Percentiles rank a stretch among this genome's conserved stretches.
These are phyloP conservation scores for Hortaea sp. DNA, from an alignment of 2,329 filamentous ascomycete genomes.

Conservation along the genomic window DNA sequence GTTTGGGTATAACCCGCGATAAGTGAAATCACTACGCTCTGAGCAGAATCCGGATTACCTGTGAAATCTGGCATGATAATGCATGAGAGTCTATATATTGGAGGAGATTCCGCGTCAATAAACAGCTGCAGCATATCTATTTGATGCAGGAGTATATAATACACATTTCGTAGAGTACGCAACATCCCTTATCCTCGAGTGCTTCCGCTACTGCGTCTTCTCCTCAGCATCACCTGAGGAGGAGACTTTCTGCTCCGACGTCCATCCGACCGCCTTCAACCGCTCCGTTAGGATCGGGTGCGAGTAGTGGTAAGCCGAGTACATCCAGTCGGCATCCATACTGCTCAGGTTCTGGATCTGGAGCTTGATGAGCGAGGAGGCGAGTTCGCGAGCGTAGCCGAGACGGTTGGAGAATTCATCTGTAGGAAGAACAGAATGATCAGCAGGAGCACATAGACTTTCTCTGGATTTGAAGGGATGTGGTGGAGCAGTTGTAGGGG, in stretches of 20 bases:
- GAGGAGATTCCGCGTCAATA: too few species aligned
- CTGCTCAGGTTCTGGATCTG: slow-evolving; percentile 97
- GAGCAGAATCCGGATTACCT: too few species aligned
- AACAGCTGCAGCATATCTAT: too few species aligned
- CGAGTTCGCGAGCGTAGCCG: slow-evolving; percentile 75
- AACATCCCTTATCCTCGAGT: too few species aligned
- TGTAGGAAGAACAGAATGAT: slow-evolving; percentile 21
- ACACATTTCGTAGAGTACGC: too few species aligned
- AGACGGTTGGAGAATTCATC: slow-evolving; percentile 77
- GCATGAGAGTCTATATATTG: too few species aligned
- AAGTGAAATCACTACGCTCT: too few species aligned
- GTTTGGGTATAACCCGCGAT: too few species aligned
- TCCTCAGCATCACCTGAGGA: background rate
- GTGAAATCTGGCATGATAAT: too few species aligned
- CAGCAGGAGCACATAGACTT: background rate
- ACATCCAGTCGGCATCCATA: slow-evolving; percentile 98
- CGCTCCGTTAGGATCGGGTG: slow-evolving; percentile 94
- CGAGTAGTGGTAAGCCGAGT: slow-evolving; percentile 96
- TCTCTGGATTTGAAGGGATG: background rate
- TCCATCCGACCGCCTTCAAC: slow-evolving; percentile 83
- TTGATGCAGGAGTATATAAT: too few species aligned
- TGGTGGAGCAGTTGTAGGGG: slow-evolving; percentile 1
- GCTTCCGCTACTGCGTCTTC: background rate
- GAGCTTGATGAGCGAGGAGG: slow-evolving; percentile 84
- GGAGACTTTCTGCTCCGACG: slow-evolving; percentile 49